phyloP scores from a whole-genome alignment of 2,329 filamentous ascomycete species.

The Talaromyces verruculosus region DNA sequence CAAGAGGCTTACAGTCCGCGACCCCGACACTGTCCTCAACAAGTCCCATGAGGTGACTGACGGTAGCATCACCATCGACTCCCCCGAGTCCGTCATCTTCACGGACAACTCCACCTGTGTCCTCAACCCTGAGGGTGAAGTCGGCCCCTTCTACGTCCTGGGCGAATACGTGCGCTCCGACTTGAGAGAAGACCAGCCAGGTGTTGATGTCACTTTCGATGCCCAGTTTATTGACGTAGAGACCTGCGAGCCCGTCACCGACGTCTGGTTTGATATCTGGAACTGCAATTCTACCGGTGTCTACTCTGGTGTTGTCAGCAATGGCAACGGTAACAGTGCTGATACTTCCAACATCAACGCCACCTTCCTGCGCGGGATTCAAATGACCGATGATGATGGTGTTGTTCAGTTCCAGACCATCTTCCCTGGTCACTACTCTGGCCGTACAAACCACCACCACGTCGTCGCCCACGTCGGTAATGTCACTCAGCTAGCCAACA shows the following conservation, averaged over 20 bases:
- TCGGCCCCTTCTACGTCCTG: conserved; percentile 48
- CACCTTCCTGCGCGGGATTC: conserved; percentile 47
- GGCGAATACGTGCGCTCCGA: conserved; percentile 42
- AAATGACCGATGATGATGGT: conserved; percentile 43
- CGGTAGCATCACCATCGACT: conserved; percentile 24
- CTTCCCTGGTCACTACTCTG: conserved; percentile 48
- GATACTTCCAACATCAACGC: conserved; percentile 36
- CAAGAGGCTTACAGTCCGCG: conserved; percentile 28
- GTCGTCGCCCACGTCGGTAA: conserved; percentile 33
- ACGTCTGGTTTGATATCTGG: not conserved
- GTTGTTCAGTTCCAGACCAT: conserved; percentile 26
- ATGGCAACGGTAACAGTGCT: conserved; percentile 31
- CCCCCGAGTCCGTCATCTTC: conserved; percentile 29
- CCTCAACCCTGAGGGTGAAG: conserved; percentile 52
- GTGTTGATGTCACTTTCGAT: conserved; percentile 41
- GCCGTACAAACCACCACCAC: conserved; percentile 36
- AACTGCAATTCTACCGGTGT: not conserved
- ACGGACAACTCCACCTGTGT: conserved; percentile 42
- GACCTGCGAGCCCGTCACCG: conserved; percentile 34
- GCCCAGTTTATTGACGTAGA: conserved; percentile 42
- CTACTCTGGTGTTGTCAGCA: conserved; percentile 31
- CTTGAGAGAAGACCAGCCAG: conserved; percentile 36
- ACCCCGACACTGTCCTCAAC: conserved; percentile 37
- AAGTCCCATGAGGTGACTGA: conserved; percentile 40
- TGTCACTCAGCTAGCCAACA: conserved; percentile 31